Conservation (phyloP, 371 early-diverging fungal species). For the Syncephalastrum racemosum region DNA sequence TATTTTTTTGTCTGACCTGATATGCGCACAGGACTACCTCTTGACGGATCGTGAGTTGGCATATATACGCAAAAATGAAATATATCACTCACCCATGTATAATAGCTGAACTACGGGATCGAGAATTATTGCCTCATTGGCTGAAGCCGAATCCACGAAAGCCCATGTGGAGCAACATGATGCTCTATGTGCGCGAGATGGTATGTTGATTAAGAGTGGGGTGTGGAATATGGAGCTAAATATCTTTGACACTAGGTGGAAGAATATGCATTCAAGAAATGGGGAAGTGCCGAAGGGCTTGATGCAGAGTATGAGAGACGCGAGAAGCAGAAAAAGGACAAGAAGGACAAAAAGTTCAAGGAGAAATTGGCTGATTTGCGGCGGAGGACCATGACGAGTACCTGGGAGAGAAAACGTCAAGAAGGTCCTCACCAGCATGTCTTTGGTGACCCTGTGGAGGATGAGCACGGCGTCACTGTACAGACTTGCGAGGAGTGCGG, state of each 20-base stretch:
- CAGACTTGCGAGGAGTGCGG: slow-evolving; percentile 74
- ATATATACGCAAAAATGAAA: not conserved
- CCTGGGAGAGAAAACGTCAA: slow-evolving; percentile 66
- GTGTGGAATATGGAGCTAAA: not conserved
- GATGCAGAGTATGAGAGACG: slow-evolving; percentile 89
- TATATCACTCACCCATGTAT: slow-evolving; percentile 2
- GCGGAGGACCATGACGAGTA: slow-evolving; percentile 79
- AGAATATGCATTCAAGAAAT: slow-evolving; percentile 89
- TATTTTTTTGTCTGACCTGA: not conserved
- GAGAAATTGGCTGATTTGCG: slow-evolving; percentile 77
- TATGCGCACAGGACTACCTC: slow-evolving; percentile 70
- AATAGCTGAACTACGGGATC: slow-evolving; percentile 80
- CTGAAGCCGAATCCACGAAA: slow-evolving; percentile 94
- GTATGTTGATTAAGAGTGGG: slow-evolving; percentile 27
- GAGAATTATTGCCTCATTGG: slow-evolving; percentile 77
- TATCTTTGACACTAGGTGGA: slow-evolving; percentile 63
- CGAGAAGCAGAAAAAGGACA: slow-evolving; percentile 74
- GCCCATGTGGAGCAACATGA: slow-evolving; percentile 94
- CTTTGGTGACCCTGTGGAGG: slow-evolving; percentile 56
- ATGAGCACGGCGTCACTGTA: slow-evolving; percentile 45
- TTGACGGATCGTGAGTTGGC: slow-evolving; percentile 79
- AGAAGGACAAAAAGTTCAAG: slow-evolving; percentile 86
- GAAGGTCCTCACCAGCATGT: slow-evolving; percentile 74
- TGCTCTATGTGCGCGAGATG: slow-evolving; percentile 85
- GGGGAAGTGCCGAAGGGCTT: slow-evolving; percentile 84